A percentile compares a stretch with the other conserved stretches of the same genome.
phyloP scores from a whole-genome alignment of 176 grass and related monocot genomes.

The Pontederia paniculata region DNA sequence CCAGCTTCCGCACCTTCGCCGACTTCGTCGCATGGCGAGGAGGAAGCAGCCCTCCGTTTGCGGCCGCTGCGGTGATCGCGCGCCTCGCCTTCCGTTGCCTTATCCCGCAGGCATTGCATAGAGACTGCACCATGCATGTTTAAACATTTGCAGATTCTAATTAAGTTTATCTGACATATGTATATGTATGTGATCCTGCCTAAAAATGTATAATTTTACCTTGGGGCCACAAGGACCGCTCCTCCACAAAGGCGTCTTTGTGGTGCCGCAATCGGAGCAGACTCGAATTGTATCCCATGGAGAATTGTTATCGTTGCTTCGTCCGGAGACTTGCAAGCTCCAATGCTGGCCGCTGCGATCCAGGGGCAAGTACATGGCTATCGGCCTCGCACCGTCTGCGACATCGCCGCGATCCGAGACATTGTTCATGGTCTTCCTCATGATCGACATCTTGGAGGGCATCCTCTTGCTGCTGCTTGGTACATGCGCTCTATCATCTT shows the following conservation, averaged over 20 bases:
- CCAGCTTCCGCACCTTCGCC: constrained; percentile 6
- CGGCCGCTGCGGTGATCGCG: constrained; percentile 12
- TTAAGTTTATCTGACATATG: neutral
- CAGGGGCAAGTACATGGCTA: too few relatives aligned
- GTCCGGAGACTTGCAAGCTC: neutral
- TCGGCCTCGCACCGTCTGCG: too few relatives aligned
- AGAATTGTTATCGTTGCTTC: constrained; percentile 8
- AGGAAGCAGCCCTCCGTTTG: constrained; percentile 5
- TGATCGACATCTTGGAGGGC: too few relatives aligned
- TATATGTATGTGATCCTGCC: neutral
- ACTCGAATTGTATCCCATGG: constrained; percentile 12
- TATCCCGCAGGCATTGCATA: constrained; percentile 40
- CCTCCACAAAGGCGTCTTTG: constrained; percentile 32
- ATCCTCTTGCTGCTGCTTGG: too few relatives aligned
- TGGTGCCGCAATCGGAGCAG: constrained; percentile 29
- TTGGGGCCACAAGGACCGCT: constrained; percentile 29
- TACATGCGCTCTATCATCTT: too few relatives aligned
- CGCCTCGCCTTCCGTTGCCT: constrained; percentile 28
- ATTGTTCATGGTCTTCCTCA: too few relatives aligned
- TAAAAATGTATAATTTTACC: neutral
- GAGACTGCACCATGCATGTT: constrained; percentile 13
- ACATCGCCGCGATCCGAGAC: too few relatives aligned
- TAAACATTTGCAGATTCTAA: too few relatives aligned
- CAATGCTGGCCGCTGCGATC: too few relatives aligned
- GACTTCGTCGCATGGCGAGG: neutral